Conservation (phyloP, 441 rosid species). For the Isatis lusitanica region DNA sequence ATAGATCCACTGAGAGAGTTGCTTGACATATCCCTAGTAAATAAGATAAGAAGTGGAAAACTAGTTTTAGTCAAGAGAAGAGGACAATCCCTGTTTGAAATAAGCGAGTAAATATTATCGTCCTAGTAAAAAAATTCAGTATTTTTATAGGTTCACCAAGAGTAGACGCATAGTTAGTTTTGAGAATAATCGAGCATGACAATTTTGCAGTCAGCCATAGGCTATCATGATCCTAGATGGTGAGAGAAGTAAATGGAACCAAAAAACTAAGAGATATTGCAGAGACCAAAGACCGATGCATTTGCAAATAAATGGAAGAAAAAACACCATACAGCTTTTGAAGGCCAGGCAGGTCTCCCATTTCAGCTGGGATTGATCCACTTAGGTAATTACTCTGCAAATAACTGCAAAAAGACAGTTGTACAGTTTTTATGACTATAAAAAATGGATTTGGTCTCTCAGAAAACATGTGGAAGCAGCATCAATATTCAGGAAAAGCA, state of each 20-base stretch:
- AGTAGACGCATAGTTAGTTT: neutral
- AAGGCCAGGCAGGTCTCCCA: constrained; percentile 78
- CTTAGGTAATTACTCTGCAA: constrained; percentile 90
- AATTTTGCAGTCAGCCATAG: constrained; percentile 12
- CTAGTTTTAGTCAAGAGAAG: neutral
- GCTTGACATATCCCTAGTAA: constrained; percentile 75
- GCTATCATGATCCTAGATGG: constrained; percentile 1
- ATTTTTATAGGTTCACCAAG: neutral
- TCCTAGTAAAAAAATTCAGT: neutral
- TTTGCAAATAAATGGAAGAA: neutral
- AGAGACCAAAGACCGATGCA: neutral
- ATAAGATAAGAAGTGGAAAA: neutral
- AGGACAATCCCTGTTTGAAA: neutral
- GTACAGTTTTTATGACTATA: neutral
- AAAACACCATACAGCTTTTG: constrained; percentile 63
- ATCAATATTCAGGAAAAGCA: constrained; percentile 4
- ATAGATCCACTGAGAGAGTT: constrained; percentile 74
- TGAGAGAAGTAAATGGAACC: neutral
- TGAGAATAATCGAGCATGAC: neutral
- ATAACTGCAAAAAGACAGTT: constrained; percentile 52
- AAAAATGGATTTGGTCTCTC: neutral
- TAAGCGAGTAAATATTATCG: neutral
- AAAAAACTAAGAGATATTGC: neutral
- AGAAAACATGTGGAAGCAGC: neutral
- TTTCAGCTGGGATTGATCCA: constrained; percentile 74